Conservation (phyloP, 768 basidiomycete species). For the Boletus pseudopeckii region DNA sequence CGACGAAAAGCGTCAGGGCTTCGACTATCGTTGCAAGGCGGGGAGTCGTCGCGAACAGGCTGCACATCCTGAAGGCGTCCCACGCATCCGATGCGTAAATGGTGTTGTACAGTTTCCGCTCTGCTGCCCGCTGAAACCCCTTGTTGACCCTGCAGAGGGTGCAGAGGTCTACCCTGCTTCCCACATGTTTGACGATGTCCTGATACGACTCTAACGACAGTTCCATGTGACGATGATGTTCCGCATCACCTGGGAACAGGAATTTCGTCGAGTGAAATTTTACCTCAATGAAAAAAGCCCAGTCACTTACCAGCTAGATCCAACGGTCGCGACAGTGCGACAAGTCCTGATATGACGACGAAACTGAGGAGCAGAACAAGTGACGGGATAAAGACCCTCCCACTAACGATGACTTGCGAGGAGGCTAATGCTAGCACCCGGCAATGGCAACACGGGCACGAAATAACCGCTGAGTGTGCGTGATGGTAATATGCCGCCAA, state of each 20-base stretch:
- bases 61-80: slow-evolving; percentile 44
- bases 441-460: neutral
- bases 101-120: slow-evolving; percentile 58
- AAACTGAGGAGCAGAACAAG: neutral
- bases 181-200: slow-evolving; percentile 52
- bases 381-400: neutral
- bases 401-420: neutral
- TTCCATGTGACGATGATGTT: slow-evolving; percentile 45
- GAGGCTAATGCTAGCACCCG: neutral
- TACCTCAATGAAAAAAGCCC: neutral
- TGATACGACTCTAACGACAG: slow-evolving; percentile 57
- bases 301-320: slow-evolving; percentile 9
- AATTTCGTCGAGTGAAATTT: neutral
- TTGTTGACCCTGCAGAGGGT: slow-evolving; percentile 57
- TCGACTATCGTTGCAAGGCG: slow-evolving; percentile 53
- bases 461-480: neutral
- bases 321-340: neutral
- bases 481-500: neutral
- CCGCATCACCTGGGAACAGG: slow-evolving; percentile 34
- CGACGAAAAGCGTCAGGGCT: slow-evolving; percentile 48
- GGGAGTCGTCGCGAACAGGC: slow-evolving; percentile 41
- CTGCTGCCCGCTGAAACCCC: slow-evolving; percentile 51
- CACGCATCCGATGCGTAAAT: slow-evolving; percentile 43
- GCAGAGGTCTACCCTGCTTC: slow-evolving; percentile 51
- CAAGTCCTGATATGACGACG: neutral